Conservation (phyloP, 1,139 yeast species). For the Zygosaccharomyces sapae region DNA sequence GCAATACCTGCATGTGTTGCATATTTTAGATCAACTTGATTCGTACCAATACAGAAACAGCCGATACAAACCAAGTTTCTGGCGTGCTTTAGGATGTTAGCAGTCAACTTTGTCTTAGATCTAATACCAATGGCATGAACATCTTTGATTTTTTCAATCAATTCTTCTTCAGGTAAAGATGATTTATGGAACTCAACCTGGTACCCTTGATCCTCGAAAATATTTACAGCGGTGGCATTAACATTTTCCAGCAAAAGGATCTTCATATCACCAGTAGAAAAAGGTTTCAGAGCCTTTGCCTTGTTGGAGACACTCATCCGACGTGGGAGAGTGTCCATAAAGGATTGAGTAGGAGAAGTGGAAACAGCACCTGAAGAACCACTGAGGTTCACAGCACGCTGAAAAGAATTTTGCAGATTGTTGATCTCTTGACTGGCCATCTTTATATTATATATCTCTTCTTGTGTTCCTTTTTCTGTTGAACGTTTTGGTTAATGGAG, state of each 20-base stretch:
- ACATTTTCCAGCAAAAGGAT: conserved; percentile 88
- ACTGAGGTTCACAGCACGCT: conserved; percentile 43
- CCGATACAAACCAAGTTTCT: conserved; percentile 87
- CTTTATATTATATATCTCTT: conserved; percentile 44
- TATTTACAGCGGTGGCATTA: conserved; percentile 83
- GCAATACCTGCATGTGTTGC: conserved; percentile 95
- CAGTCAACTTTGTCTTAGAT: conserved; percentile 88
- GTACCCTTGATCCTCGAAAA: conserved; percentile 84
- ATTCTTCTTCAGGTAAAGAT: conserved; percentile 86
- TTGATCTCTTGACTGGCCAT: conserved; percentile 31
- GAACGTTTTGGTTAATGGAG: conserved; percentile 14
- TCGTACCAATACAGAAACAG: conserved; percentile 98
- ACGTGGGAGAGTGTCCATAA: conserved; percentile 38
- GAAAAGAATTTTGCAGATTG: conserved; percentile 50
- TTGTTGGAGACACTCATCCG: conserved; percentile 41
- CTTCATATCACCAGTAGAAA: conserved; percentile 65
- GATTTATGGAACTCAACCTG: conserved; percentile 93
- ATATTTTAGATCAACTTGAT: conserved; percentile 87
- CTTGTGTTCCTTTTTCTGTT: conserved; percentile 49
- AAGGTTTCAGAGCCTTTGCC: conserved; percentile 45
- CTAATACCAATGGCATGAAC: conserved; percentile 98
- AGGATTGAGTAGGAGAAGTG: conserved; percentile 49
- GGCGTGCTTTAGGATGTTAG: conserved; percentile 75
- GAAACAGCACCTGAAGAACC: conserved; percentile 68
- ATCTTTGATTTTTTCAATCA: conserved; percentile 86